Conservation (phyloP, 1,139 yeast species). For the Candida sanyaensis region DNA sequence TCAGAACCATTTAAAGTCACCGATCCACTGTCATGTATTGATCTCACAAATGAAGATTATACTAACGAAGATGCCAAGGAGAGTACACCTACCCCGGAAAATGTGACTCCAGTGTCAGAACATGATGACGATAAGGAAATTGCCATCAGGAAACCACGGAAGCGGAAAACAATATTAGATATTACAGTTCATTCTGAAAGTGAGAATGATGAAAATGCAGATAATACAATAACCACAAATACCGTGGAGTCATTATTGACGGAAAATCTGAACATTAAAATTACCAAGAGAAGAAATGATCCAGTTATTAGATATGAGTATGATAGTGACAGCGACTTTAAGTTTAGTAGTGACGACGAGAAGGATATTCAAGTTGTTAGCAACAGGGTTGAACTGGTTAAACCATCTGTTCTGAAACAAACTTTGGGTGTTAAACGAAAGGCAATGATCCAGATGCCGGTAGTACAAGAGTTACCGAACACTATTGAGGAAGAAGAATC, state of each 20-base stretch:
- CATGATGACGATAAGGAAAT: neutral
- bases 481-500: neutral
- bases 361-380: neutral
- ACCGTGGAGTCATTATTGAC: neutral
- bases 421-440: neutral
- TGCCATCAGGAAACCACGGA: neutral
- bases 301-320: neutral
- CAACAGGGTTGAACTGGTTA: neutral
- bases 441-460: neutral
- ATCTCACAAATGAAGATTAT: neutral
- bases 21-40: neutral
- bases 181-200: conserved; percentile 1
- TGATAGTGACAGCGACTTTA: conserved; percentile 6
- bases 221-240: neutral
- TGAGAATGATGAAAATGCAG: neutral
- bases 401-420: too few relatives aligned
- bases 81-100: neutral
- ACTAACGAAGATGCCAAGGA: neutral
- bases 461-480: neutral
- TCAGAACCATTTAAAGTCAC: neutral
- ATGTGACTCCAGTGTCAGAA: neutral
- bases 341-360: conserved; percentile 3
- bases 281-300: neutral
- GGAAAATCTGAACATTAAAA: neutral
- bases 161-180: neutral